Evolutionary conservation across 768 basidiomycete genomes (phyloP), one percentile per base, ranked within the genome.

Genomic region (Tricholoma bakamatsutake): DNA sequence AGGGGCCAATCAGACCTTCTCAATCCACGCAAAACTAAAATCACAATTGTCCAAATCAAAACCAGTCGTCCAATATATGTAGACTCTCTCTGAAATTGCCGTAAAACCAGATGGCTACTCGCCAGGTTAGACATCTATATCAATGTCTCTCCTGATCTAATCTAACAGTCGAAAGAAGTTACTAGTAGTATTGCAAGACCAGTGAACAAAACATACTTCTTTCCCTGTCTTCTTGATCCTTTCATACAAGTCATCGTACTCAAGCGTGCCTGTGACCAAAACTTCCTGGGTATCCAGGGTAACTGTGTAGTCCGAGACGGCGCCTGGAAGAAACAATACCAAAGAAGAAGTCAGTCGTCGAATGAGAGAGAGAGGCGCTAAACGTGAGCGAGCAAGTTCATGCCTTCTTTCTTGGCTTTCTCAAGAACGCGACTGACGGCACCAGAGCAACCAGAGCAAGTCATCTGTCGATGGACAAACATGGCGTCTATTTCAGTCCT

Each of bases 211-310:
- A 66, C 73, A 4, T 52, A 90, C 92, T 85, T 90, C 80, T 72
- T 94, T 94, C 60, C 93, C 93, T 9, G 93, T 96, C 81, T 93
- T 95, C 79, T 83, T 82, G 66, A 96, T 91, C 76, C 78, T 88
- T 52, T 73, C 84, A 11, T 82, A 70, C 46, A 93, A 74, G 2
- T 76, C 75, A 0, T 91, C 88, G 67, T 88, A 90, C 15, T 78
- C 62, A 9, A 82, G 73, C 2, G 73, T 68, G 10, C 82, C 83
- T 9, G 68, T 83, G 48, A 95, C 90, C 52, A 81, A 52, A 53
- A 94, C 93, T 65, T 81, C 79, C 67, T 94, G 90, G 37, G 72
- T 82, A 28, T 81, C 83, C 34, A 93, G 80, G 64, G 65, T 75
- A 60, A 94, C 84, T 4, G 73, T 67, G 72, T 76, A 93, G 2